These are phyloP conservation scores for Lentinula detonsa DNA, from an alignment of 768 basidiomycete species.

Conservation along the genomic window DNA sequence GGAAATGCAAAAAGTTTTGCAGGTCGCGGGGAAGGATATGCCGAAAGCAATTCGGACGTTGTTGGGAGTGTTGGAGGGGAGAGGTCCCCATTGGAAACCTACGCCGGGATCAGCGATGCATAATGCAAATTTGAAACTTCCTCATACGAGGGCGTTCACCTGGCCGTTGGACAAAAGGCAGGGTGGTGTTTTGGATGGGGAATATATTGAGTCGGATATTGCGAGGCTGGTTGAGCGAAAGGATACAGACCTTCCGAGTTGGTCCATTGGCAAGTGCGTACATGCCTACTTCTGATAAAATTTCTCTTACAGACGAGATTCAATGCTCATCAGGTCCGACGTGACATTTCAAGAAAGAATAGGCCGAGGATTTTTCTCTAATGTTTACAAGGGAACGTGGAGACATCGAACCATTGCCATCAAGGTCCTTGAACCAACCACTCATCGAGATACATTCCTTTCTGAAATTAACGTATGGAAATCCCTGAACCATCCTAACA, in stretches of 20 bases:
- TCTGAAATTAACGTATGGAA: conserved; percentile 43
- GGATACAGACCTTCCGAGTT: conserved; percentile 26
- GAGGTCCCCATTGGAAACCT: background rate
- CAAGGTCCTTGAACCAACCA: conserved; percentile 37
- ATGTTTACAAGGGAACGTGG: conserved; percentile 49
- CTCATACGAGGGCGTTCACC: conserved; percentile 1
- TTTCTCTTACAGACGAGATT: no score
- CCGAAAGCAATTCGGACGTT: conserved; percentile 47
- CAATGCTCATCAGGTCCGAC: conserved; percentile 28
- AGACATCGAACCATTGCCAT: conserved; percentile 32
- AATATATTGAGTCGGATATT: conserved; percentile 27
- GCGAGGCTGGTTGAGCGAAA: background rate
- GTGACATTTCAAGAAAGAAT: conserved; percentile 36
- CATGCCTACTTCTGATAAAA: background rate
- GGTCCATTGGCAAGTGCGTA: conserved; percentile 38
- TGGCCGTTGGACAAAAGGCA: conserved; percentile 5
- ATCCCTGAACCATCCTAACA: conserved; percentile 38
- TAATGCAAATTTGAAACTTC: background rate
- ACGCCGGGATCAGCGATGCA: background rate
- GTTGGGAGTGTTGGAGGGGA: conserved; percentile 34
- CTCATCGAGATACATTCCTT: conserved; percentile 36
- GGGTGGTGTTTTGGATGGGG: conserved; percentile 29
- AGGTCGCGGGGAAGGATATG: conserved; percentile 36
- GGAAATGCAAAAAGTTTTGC: conserved; percentile 34
- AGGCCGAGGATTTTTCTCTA: conserved; percentile 43